Base-by-base conservation (phyloP, 2,329 filamentous ascomycete genomes). In the Rhytidhysteron rufulum region DNA sequence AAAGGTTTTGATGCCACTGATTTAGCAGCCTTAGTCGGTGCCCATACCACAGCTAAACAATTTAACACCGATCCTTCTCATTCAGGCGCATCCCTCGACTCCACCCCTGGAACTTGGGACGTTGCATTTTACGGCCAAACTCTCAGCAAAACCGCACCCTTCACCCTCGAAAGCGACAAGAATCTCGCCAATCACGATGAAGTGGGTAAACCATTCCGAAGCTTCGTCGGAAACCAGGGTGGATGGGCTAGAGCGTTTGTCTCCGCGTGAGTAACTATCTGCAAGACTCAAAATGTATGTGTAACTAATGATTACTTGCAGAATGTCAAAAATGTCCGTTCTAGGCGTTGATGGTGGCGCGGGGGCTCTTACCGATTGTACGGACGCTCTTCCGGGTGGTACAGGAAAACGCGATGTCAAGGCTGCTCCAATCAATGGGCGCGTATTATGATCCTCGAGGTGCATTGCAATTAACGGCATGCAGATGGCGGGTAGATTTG, bases 21-120 rank as follows among this genome's bases (percentile, higher is more conserved):
- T 38, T 67, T 80, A 3, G 70, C 74, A 2, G 75, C 77, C 1
- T 69, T 80, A 1, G 50, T 80, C 3, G 77, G 78, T 39, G 75
- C 77, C 0, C 77, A 80, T 54, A 70, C 70, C 3, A 63, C 69
- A 6, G 68, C 71, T 6, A 68, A 64, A 46, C 75, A 79, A 48
- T 66, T 63, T 39, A 70, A 70, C 44, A 66, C 71, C 39, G 67
- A 76, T 47, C 42, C 60, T 0, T 32, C 48, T 5, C 57, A 65
- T n/a, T 56, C 62, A 9, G 67, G 64, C 34, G 54, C 57, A 5
- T 49, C 71, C 0, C 68, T 75, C 42, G 75, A 79, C 49, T 62
- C 65, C 4, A 77, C 75, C 0, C 71, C 70, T 0, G 68, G 65
- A 11, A 56, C 70, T 0, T 79, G 73, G 73, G 75, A 79, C 44